These are phyloP conservation scores for Fusarium pseudograminearum DNA, from an alignment of 2,329 filamentous ascomycete species.

Conservation along the genomic window DNA sequence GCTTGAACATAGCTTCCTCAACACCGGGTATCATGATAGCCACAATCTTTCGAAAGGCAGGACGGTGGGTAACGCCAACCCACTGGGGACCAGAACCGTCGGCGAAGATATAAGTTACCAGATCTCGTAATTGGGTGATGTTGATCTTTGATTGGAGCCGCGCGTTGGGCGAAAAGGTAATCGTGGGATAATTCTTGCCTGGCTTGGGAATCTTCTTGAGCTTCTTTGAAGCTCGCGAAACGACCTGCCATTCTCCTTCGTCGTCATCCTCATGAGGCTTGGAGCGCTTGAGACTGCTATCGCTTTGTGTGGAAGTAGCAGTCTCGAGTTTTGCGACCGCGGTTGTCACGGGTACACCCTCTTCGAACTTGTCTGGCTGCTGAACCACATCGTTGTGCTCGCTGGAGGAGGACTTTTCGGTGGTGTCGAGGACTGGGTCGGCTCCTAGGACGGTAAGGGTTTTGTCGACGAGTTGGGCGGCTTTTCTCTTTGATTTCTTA, in stretches of 20 bases:
- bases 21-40: slow-evolving; percentile 92
- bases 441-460: slow-evolving; percentile 38
- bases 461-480: slow-evolving; percentile 23
- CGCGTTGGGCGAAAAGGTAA: slow-evolving; percentile 68
- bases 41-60: slow-evolving; percentile 81
- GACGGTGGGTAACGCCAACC: slow-evolving; percentile 71
- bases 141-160: slow-evolving; percentile 72
- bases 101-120: slow-evolving; percentile 75
- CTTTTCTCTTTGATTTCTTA: slow-evolving; percentile 42
- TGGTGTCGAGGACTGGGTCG: slow-evolving; percentile 19
- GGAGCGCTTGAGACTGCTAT: slow-evolving; percentile 62
- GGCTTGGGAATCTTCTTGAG: slow-evolving; percentile 70
- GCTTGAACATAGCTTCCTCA: slow-evolving; percentile 89
- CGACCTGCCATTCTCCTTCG: slow-evolving; percentile 65
- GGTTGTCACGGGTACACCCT: slow-evolving; percentile 13
- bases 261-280: slow-evolving; percentile 60
- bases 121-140: slow-evolving; percentile 71
- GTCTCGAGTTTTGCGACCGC: slow-evolving; percentile 24
- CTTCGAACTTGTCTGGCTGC: slow-evolving; percentile 17
- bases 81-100: slow-evolving; percentile 74
- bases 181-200: slow-evolving; percentile 68
- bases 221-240: slow-evolving; percentile 68
- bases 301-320: slow-evolving; percentile 46
- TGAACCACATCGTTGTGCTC: slow-evolving; percentile 21
- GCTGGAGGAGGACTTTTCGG: slow-evolving; percentile 12